A percentile compares a stretch with the other conserved stretches of the same genome.
Evolutionary conservation across 805 yeast genomes (phyloP).

Genomic region (Blastobotrys chiropterorum): DNA sequence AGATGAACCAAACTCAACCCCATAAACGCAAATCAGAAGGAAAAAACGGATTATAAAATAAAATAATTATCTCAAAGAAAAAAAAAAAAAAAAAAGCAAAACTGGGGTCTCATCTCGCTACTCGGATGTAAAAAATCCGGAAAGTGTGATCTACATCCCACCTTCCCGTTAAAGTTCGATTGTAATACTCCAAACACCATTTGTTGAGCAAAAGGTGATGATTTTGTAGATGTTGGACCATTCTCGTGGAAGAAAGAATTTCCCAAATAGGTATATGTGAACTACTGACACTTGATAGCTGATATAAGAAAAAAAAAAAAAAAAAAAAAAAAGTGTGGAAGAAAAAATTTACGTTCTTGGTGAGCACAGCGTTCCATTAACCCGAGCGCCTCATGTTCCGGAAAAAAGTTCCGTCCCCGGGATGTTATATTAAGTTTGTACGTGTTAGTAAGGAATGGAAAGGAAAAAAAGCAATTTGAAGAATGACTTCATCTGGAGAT

Average conservation of each 20-base stretch:
- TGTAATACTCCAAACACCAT: neutral
- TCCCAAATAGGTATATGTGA: too few relatives aligned
- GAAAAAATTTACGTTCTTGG: neutral
- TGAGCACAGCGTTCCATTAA: neutral
- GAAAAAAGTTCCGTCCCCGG: neutral
- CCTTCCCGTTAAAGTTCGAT: neutral
- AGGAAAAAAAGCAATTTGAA: neutral
- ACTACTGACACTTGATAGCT: too few relatives aligned
- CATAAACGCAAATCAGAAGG: too few relatives aligned
- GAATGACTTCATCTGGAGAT: neutral
- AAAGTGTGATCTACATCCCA: neutral
- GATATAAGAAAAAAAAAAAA: too few relatives aligned
- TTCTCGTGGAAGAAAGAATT: neutral
- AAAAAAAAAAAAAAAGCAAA: too few relatives aligned
- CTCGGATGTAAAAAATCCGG: neutral
- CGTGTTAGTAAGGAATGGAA: neutral
- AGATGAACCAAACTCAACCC: too few relatives aligned
- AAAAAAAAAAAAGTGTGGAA: too few relatives aligned
- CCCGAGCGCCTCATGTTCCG: neutral
- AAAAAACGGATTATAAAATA: too few relatives aligned
- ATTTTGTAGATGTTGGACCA: too few relatives aligned
- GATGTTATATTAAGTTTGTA: neutral
- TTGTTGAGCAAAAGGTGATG: too few relatives aligned
- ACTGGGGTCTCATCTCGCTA: neutral
- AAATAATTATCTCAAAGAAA: too few relatives aligned